Percentiles rank a stretch among this genome's conserved stretches.
These are phyloP conservation scores for Tubosaeta sp. DNA, from an alignment of 768 basidiomycete genomes.

Conservation along the genomic window DNA sequence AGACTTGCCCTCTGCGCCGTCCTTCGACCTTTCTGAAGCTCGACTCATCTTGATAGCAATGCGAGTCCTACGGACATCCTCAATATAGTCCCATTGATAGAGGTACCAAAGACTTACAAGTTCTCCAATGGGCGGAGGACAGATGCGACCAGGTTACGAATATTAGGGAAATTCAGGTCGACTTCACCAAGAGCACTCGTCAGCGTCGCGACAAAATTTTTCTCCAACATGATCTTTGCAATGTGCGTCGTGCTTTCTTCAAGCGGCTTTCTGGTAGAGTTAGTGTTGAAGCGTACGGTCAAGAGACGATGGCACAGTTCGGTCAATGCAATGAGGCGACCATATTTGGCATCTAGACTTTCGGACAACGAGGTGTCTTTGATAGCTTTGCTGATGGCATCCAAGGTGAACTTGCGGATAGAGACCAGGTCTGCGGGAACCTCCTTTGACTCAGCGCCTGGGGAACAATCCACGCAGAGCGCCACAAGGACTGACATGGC, in stretches of 20 bases:
- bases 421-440: constrained; percentile 72
- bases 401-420: constrained; percentile 91
- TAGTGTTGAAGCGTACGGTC: constrained; percentile 66
- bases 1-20: constrained; percentile 42
- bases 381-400: constrained; percentile 80
- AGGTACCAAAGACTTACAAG: constrained; percentile 53
- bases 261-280: constrained; percentile 45
- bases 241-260: constrained; percentile 84
- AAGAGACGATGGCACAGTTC: constrained; percentile 88
- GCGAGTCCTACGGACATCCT: constrained; percentile 61
- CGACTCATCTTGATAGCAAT: constrained; percentile 98
- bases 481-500: constrained; percentile 88
- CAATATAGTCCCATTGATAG: not conserved
- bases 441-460: constrained; percentile 67
- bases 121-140: constrained; percentile 87
- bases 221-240: constrained; percentile 98
- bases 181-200: constrained; percentile 88
- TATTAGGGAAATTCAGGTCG: constrained; percentile 93
- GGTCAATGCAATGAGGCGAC: constrained; percentile 78
- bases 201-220: constrained; percentile 86
- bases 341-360: constrained; percentile 72
- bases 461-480: constrained; percentile 82
- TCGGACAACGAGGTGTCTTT: constrained; percentile 68
- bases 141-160: constrained; percentile 79
- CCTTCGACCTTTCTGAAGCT: constrained; percentile 62